These are phyloP conservation scores for Carnegiea gigantea DNA, from an alignment of 179 eudicot species.

Conservation along the genomic window DNA sequence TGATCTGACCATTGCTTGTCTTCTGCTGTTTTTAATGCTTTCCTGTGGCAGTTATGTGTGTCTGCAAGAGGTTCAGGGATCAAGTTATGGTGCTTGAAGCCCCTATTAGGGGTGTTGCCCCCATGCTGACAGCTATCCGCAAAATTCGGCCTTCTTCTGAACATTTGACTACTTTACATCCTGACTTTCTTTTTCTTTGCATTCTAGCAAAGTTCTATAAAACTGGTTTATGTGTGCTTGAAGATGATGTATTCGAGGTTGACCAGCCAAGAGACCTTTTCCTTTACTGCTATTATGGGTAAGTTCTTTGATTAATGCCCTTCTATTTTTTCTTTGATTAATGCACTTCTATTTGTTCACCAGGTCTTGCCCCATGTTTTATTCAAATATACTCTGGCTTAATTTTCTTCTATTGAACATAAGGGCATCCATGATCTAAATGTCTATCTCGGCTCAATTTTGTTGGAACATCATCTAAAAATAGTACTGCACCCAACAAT, in stretches of 20 bases:
- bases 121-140: conserved; percentile 65
- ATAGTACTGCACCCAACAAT: too few species aligned
- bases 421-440: neutral
- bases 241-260: conserved; percentile 76
- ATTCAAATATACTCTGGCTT: neutral
- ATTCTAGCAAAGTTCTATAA: conserved; percentile 77
- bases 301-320: conserved; percentile 24
- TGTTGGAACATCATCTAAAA: too few species aligned
- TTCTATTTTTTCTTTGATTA: neutral
- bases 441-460: neutral
- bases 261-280: conserved; percentile 82
- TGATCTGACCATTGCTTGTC: conserved; percentile 11
- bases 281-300: conserved; percentile 94
- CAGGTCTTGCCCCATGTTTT: neutral
- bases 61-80: conserved; percentile 82
- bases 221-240: conserved; percentile 58
- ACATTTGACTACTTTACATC: conserved; percentile 77
- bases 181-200: conserved; percentile 83
- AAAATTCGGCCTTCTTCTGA: conserved; percentile 74
- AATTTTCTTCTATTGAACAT: neutral
- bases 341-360: neutral
- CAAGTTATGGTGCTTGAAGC: conserved; percentile 60
- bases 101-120: conserved; percentile 79
- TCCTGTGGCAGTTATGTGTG: conserved; percentile 55
- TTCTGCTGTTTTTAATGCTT: conserved; percentile 9